Base-by-base conservation (phyloP, 1,284 basidiomycete genomes). In the Irpex lacteus region DNA sequence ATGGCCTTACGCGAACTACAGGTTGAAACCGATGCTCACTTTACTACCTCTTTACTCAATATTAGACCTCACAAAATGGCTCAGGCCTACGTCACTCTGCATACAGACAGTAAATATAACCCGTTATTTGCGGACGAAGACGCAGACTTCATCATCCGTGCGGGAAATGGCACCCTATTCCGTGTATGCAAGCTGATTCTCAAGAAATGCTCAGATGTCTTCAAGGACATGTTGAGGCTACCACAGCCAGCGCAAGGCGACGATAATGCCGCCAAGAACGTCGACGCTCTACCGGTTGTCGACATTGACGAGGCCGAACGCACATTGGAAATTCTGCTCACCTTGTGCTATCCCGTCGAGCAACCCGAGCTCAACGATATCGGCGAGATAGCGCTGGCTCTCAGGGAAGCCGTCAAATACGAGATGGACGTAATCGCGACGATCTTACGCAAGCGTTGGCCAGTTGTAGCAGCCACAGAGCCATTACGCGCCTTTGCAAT, bases 151-250 rank as follows among this genome's bases (percentile, higher is more conserved):
- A 60, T 70, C 53, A 21, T 74, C 13, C 63, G 56, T 11, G 65
- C 73, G 3, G 64, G 66, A 5, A 71, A 72, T 60, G 59, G 61
- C 11, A 62, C 65, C n/a, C 55, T 61, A 6, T 72, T 72, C 60
- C 59, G 47, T 13, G 64, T 73, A 13, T 64, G 69, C 53, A 66
- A 65, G 34, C 49, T 60, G 21, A 69, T 73, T 49, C 67, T 74
- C 19, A 50, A 57, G 40, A 65, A 67, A 49, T 68, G 70, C 1
- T 71, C 71, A 13, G 59, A 68, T 1, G 60, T 74, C 53, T 74
- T 74, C 62, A 60, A 63, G 19, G 60, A 65, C 36, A 69, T 73
- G 71, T 67, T 70, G 56, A 11, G 63, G 11, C 50, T 72, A 5
- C 70, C 65, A 2, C 65, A 63, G 32, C 49, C 59, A 19, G 59